phyloP scores from a whole-genome alignment of 1,284 basidiomycete genomes.

The Cryptococcus amylolentus region DNA sequence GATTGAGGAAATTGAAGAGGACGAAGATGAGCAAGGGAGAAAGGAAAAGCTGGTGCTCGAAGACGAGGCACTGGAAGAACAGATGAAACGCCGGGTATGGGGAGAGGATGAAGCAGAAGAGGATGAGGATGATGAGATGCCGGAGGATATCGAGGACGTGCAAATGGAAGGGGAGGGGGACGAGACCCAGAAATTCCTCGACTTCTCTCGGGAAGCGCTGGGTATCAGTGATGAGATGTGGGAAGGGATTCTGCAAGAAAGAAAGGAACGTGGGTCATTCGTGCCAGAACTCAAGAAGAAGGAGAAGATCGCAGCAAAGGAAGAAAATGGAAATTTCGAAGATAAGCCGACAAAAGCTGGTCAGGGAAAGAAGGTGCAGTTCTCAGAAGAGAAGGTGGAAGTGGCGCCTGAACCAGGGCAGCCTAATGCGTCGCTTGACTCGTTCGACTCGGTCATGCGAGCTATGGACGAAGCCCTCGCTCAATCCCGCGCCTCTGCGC shows the following conservation, averaged over 20 bases:
- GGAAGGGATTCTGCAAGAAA: slow-evolving; percentile 62
- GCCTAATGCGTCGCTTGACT: slow-evolving; percentile 67
- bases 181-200: slow-evolving; percentile 86
- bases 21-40: slow-evolving; percentile 23
- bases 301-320: too few relatives aligned
- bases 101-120: slow-evolving; percentile 70
- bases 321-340: slow-evolving; percentile 30
- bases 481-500: slow-evolving; percentile 12
- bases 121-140: slow-evolving; percentile 29
- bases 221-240: slow-evolving; percentile 82
- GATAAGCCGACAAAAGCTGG: slow-evolving; percentile 65
- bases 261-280: slow-evolving; percentile 55
- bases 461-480: slow-evolving; percentile 83
- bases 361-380: slow-evolving; percentile 16
- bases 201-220: slow-evolving; percentile 82
- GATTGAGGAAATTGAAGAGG: slow-evolving; percentile 37
- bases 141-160: slow-evolving; percentile 56
- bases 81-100: slow-evolving; percentile 76
- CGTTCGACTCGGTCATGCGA: slow-evolving; percentile 90
- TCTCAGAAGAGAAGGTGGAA: not conserved
- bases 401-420: not conserved
- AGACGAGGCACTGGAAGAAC: slow-evolving; percentile 80
- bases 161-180: slow-evolving; percentile 76
- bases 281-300: slow-evolving; percentile 23
- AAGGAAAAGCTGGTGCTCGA: slow-evolving; percentile 51